Base-by-base conservation (phyloP, 345 rosid species). In the Moricandia arvensis region DNA sequence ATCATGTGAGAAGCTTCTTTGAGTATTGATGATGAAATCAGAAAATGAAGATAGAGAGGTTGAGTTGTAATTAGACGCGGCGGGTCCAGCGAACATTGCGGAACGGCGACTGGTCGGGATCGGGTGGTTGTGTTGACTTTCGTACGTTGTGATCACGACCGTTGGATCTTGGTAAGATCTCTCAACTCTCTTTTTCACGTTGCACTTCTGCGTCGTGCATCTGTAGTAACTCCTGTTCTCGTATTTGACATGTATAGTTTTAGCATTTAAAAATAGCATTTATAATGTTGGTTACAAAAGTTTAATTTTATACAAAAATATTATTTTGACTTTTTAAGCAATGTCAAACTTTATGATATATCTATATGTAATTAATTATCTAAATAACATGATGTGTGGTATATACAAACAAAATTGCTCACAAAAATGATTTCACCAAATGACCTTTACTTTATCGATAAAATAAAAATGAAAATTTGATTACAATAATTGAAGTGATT, bases 201-300 rank as follows among this genome's bases (percentile, higher is more conserved):
- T 85, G 73, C 97, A 93, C 58, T 86, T 91, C 77, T 87, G 96
- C 2, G 88, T 93, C 9, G 98, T 93, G 96, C 98, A 93, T 78
- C 96, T 79, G 29, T 93, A 93, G 75, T 93, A 93, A 82, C 98
- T 91, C 74, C 98, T 93, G 72, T n/a, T n/a, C n/a, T n/a, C n/a
- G n/a, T n/a, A 27, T 69, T 70, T 21, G 18, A 62, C 18, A 68
- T 38, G 27, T 10, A 33, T 4, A 41, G 63, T 63, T 41, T 55
- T 77, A 58, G 62, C 76, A 77, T 71, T n/a, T n/a, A n/a, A n/a
- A n/a, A n/a, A n/a, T n/a, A n/a, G n/a, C n/a, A 30, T 27, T 69
- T 41, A 8, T 33, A 47, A 63, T 55, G 15, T 69, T 29, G 5
- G 66, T 76, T 69, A 53, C 16, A 59, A 37, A 59, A 7, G 45